Evolutionary conservation across 1,139 yeast genomes (phyloP).

Genomic region (Geotrichum reessii): DNA sequence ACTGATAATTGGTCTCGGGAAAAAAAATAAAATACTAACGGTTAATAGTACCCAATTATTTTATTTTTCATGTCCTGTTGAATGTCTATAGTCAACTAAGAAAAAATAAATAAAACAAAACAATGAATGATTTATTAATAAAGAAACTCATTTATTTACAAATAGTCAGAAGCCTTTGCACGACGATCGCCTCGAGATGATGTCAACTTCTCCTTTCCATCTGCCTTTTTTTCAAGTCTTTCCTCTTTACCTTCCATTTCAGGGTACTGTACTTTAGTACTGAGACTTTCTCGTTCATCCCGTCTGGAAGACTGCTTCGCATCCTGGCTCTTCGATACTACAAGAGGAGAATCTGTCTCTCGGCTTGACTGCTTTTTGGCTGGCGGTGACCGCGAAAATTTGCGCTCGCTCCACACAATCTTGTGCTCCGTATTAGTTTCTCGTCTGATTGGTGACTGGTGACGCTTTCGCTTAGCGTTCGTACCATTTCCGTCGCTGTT

Average conservation of each 20-base stretch:
- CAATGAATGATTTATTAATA: no score
- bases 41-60: no score
- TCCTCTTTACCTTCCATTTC: no score
- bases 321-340: not conserved
- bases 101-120: no score
- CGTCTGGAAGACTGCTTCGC: not conserved
- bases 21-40: no score
- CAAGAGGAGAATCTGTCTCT: not conserved
- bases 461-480: constrained; percentile 1
- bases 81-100: no score
- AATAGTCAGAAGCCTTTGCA: constrained; percentile 14
- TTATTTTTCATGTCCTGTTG: no score
- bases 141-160: no score
- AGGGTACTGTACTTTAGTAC: constrained; percentile 1
- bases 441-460: not conserved
- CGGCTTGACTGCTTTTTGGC: not conserved
- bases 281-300: not conserved
- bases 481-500: not conserved
- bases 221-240: no score
- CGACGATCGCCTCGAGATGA: constrained; percentile 8
- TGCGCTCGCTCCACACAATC: constrained; percentile 2
- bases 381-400: constrained; percentile 8
- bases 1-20: no score
- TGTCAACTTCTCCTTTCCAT: not conserved
- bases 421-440: not conserved